Base-by-base conservation (phyloP, 768 basidiomycete genomes). In the Suillus discolor region DNA sequence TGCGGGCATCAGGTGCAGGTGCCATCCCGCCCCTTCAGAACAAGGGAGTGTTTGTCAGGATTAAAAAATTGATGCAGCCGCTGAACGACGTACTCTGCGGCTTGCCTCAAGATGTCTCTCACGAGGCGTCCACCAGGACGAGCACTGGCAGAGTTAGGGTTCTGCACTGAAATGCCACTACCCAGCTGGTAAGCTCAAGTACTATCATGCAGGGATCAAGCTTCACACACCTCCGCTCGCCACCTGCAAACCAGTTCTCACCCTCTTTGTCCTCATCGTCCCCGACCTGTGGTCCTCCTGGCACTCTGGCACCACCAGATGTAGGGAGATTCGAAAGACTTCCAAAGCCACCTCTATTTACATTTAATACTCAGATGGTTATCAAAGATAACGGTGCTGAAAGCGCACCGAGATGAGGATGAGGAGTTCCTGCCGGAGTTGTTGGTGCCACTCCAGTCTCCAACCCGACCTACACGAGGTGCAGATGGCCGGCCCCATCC, bases 201-300 rank as follows among this genome's bases (percentile, higher is more conserved):
- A 60, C 18, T 59, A 51, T 13, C 41, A 49, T 12, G 34, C 34
- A 38, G 8, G 38, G 8, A 23, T 2, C 18, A 9, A 25, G 11
- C 13, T 23, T 18, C 6, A 61, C 74, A 39, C 41, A 93, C 96
- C 94, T 96, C 73, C 93, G 82, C 75, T 97, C 97, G 0, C 97
- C 97, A n/a, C 97, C 97, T 4, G 97, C 90, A 77, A 94, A 99
- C 84, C 90, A 93, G 69, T 83, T 89, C 71, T 93, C 87, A 2
- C 82, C 79, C 20, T 84, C 83, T 42, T 83, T 82, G 9, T 76
- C 79, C 8, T 80, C 81, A 13, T 82, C 83, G 1, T 87, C 87
- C 36, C 81, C 12, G 11, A 20, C 82, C 7, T 79, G 78, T 38
- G 71, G 76, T 69, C 70, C 72, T 49, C 63, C 71, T n/a, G 70